These are phyloP conservation scores for Fusarium pseudonygamai DNA, from an alignment of 2,329 filamentous ascomycete species.

Conservation along the genomic window DNA sequence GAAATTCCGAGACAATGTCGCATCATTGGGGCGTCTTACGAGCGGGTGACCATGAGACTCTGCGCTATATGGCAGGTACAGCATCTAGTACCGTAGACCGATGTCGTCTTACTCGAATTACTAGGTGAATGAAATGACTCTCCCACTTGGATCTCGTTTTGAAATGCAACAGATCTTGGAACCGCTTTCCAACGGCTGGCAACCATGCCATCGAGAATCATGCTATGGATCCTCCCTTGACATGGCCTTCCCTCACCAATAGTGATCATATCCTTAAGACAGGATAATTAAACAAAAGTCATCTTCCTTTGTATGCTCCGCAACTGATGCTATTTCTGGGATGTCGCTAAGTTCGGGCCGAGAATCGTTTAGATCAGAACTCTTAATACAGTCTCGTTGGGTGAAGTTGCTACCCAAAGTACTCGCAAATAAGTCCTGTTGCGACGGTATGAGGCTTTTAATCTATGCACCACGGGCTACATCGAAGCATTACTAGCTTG, in stretches of 20 bases:
- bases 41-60: background rate
- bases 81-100: background rate
- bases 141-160: no score
- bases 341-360: no score
- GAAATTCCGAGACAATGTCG: background rate
- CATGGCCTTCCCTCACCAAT: background rate
- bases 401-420: fast-evolving
- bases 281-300: fast-evolving
- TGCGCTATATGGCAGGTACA: background rate
- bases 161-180: background rate
- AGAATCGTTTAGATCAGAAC: background rate
- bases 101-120: no score
- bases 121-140: background rate
- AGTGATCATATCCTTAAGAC: background rate
- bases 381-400: no score
- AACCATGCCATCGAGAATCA: background rate
- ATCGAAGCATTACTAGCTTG: background rate
- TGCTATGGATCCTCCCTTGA: background rate
- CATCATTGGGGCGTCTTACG: background rate
- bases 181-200: no score
- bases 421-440: fast-evolving
- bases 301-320: no score
- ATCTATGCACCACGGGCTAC: fast-evolving
- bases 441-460: background rate
- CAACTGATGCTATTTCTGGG: background rate